A percentile compares a stretch with the other conserved stretches of the same genome.
These are phyloP conservation scores for Benincasa hispida DNA, from an alignment of 306 rosid genomes.

Conservation along the genomic window DNA sequence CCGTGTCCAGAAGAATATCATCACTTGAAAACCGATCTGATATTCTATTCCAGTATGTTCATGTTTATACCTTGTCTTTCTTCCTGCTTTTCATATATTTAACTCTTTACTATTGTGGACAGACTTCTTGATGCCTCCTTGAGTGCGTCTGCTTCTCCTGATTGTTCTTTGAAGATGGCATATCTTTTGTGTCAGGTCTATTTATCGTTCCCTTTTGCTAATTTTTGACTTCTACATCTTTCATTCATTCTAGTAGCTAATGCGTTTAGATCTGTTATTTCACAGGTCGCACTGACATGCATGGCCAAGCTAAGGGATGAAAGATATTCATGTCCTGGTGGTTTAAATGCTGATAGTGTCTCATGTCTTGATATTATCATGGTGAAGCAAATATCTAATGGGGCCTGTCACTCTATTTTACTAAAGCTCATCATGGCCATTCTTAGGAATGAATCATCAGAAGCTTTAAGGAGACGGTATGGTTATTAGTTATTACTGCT, in stretches of 20 bases:
- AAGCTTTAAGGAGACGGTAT: slow-evolving; percentile 92
- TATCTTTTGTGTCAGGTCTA: slow-evolving; percentile 75
- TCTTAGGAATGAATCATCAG: slow-evolving; percentile 85
- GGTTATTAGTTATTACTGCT: slow-evolving; percentile 10
- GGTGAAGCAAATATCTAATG: slow-evolving; percentile 79
- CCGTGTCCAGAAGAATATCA: slow-evolving; percentile 73
- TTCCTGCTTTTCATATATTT: neutral
- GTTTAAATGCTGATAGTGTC: slow-evolving; percentile 57
- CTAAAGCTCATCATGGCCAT: slow-evolving; percentile 72
- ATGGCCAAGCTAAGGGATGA: slow-evolving; percentile 95
- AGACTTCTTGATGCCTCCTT: slow-evolving; percentile 80
- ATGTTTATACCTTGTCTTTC: neutral
- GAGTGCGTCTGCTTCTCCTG: slow-evolving; percentile 86
- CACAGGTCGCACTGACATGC: slow-evolving; percentile 87
- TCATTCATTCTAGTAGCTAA: neutral
- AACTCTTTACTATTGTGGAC: slow-evolving; percentile 13
- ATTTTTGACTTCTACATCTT: neutral
- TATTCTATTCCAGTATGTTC: slow-evolving; percentile 74
- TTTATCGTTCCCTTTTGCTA: neutral
- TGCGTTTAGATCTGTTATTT: slow-evolving; percentile 9
- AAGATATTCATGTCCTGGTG: slow-evolving; percentile 72
- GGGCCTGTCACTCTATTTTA: slow-evolving; percentile 84
- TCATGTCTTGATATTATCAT: slow-evolving; percentile 73
- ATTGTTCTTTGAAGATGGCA: slow-evolving; percentile 93
- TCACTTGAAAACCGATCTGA: slow-evolving; percentile 79